Percentiles rank a stretch among this genome's conserved stretches.
Evolutionary conservation across 441 rosid genomes (phyloP).

Genomic region (Adansonia gregorii): DNA sequence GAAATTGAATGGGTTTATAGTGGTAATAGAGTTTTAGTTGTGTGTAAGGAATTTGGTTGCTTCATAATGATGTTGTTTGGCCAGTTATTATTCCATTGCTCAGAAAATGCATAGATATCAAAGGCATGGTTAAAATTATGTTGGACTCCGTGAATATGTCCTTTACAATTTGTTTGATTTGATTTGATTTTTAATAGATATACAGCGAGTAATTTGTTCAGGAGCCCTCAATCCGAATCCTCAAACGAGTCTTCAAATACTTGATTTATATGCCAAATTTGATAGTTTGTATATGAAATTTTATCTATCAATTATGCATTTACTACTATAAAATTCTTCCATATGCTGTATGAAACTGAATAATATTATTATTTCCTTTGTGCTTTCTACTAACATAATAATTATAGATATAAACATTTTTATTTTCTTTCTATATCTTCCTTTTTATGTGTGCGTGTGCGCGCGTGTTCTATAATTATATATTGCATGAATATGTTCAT

Average conservation of each 20-base stretch:
- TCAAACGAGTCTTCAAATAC: constrained; percentile 57
- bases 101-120: neutral
- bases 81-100: neutral
- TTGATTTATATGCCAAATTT: constrained; percentile 11
- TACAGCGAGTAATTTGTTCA: constrained; percentile 81
- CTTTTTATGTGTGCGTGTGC: neutral
- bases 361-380: neutral
- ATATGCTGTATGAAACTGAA: neutral
- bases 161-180: constrained; percentile 45
- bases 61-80: neutral
- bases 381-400: neutral
- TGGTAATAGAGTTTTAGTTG: too few relatives aligned
- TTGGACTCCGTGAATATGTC: neutral
- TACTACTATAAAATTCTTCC: neutral
- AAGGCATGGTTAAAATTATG: neutral
- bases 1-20: constrained; percentile 1
- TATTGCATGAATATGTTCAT: neutral
- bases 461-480: neutral
- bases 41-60: too few relatives aligned
- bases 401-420: neutral
- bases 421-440: neutral
- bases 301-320: neutral
- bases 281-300: constrained; percentile 8
- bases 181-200: constrained; percentile 52
- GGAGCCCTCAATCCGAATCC: constrained; percentile 88